Percentiles rank a stretch among this genome's conserved stretches.
Conservation (phyloP, 2,329 filamentous ascomycete species). For the Aureobasidium pullulans region DNA sequence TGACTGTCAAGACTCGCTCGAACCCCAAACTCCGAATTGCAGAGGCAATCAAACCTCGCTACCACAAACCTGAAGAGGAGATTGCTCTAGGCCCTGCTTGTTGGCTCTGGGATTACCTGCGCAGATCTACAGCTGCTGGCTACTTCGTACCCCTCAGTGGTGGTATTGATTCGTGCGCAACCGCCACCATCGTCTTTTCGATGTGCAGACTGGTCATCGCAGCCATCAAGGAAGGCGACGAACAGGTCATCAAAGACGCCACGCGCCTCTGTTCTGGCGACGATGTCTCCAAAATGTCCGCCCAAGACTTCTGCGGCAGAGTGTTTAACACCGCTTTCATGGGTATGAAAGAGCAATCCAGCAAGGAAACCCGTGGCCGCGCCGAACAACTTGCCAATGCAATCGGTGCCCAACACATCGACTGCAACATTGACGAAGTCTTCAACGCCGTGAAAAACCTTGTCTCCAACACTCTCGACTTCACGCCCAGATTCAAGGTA, state of each 20-base stretch:
- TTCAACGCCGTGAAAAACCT: constrained; percentile 55
- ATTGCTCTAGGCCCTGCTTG: constrained; percentile 58
- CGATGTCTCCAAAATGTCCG: constrained; percentile 40
- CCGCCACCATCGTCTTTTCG: constrained; percentile 40
- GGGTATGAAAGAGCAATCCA: constrained; percentile 60
- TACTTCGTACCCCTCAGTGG: constrained; percentile 53
- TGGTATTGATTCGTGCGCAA: constrained; percentile 55
- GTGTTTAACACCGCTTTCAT: constrained; percentile 62
- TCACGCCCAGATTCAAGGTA: constrained; percentile 55
- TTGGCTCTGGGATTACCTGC: constrained; percentile 60
- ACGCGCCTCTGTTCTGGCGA: constrained; percentile 45
- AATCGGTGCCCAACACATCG: constrained; percentile 65
- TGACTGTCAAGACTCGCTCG: constrained; percentile 26
- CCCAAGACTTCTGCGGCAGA: constrained; percentile 52
- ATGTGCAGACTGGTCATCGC: constrained; percentile 49
- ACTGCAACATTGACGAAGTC: constrained; percentile 66
- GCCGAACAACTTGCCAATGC: constrained; percentile 52
- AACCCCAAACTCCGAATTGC: constrained; percentile 17
- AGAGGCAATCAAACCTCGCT: constrained; percentile 40
- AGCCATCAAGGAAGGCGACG: constrained; percentile 43
- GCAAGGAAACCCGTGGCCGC: constrained; percentile 57
- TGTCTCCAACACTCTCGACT: constrained; percentile 51
- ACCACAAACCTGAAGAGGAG: constrained; percentile 58
- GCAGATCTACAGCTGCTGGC: constrained; percentile 45
- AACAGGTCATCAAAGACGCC: constrained; percentile 49